Percentiles rank a stretch among this genome's conserved stretches.
These are phyloP conservation scores for Yamadazyma laniorum DNA, from an alignment of 805 yeast species.

Conservation along the genomic window DNA sequence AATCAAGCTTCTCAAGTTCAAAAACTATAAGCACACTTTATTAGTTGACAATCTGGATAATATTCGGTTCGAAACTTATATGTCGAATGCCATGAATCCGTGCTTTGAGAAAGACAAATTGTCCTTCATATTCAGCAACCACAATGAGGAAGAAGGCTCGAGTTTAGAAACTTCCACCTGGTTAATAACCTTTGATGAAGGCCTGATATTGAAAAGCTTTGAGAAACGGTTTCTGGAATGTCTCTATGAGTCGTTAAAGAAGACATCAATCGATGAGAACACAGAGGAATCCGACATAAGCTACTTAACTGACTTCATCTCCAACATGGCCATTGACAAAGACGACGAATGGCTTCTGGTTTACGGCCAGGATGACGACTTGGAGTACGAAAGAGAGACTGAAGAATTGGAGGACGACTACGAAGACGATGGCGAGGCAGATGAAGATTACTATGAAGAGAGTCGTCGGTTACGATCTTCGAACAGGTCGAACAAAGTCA, in stretches of 20 bases:
- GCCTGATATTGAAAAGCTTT: conserved; percentile 45
- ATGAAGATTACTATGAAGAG: conserved; percentile 26
- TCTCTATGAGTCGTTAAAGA: conserved; percentile 61
- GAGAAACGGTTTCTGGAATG: conserved; percentile 52
- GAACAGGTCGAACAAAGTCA: conserved; percentile 33
- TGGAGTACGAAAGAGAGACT: conserved; percentile 21
- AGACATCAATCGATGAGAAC: conserved; percentile 41
- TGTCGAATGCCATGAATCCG: conserved; percentile 56
- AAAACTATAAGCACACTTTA: background rate
- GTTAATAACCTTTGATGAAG: conserved; percentile 53
- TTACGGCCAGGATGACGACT: conserved; percentile 12
- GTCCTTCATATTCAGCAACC: conserved; percentile 70
- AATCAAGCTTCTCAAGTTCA: background rate
- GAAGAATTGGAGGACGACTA: conserved; percentile 11
- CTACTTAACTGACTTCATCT: conserved; percentile 56
- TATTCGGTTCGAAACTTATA: conserved; percentile 9
- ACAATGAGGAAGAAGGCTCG: conserved; percentile 20
- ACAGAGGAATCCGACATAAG: conserved; percentile 44
- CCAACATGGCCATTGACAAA: conserved; percentile 32
- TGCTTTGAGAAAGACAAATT: conserved; percentile 55
- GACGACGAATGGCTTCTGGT: conserved; percentile 30
- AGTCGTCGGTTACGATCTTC: background rate
- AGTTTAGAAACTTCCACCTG: conserved; percentile 53
- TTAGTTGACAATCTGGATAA: background rate
- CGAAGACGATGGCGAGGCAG: conserved; percentile 5